Base-by-base conservation (phyloP, 495 filamentous ascomycete genomes). In the Pyronema domesticum region DNA sequence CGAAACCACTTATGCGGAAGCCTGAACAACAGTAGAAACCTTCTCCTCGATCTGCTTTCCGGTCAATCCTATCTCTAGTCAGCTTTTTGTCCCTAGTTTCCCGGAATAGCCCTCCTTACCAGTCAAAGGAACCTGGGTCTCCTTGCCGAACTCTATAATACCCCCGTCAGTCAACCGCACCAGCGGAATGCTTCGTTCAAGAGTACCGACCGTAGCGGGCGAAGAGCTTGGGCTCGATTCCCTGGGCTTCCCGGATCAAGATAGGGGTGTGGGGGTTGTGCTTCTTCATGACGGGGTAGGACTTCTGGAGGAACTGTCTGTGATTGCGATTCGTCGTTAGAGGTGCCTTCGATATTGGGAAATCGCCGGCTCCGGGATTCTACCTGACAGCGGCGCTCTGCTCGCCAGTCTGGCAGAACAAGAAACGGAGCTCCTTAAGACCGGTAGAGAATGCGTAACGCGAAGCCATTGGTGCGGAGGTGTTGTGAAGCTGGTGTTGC, bases 281-380 rank as follows among this genome's bases (percentile, higher is more conserved):
- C 77, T 94, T 93, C 79, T 98, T 98, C 89, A 98, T 96, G 61
- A 85, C 89, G 6, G 91, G 93, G 71, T 98, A 98, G 53, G 89
- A 85, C 68, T 83, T 79, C 55, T 80, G 80, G 48, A 98, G 74
- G 75, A 98, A 98, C 10, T 53, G 35, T 42, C 50, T 53, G 14
- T n/a, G 5, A 30, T 17, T 6, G 55, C 53, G n/a, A 59, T 18
- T 34, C 50, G 30, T 47, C 34, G 40, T 48, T 36, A 46, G n/a
- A 43, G 13, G 40, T 17, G 40, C 5, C 23, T 30, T 30, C 23
- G 23, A 30, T 30, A 30, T 30, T 30, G 23, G 23, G 23, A 30
- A 30, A 30, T 30, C 23, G 23, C 23, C 23, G 23, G 23, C 23
- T 30, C 23, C 23, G 23, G 51, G 54, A 37, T 56, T 63, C 72